Percentiles rank a stretch among this genome's conserved stretches.
Evolutionary conservation across 495 filamentous ascomycete species (phyloP).

Genomic region (Saxophila tyrrhenica): DNA sequence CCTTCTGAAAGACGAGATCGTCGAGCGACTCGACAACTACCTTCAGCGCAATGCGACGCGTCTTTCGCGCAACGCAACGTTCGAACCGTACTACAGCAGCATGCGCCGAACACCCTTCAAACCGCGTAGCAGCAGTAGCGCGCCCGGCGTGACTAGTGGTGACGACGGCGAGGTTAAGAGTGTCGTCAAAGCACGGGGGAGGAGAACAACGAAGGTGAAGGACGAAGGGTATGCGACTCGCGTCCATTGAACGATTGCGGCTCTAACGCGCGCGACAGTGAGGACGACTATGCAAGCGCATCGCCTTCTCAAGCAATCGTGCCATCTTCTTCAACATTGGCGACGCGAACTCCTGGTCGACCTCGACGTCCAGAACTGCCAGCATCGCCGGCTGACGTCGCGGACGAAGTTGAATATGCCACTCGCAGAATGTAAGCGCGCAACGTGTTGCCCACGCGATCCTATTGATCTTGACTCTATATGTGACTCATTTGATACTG

Average conservation of each 20-base stretch:
- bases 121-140: conserved; percentile 36
- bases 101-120: conserved; percentile 63
- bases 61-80: conserved; percentile 49
- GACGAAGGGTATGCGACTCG: conserved; percentile 36
- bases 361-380: conserved; percentile 53
- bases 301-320: not conserved
- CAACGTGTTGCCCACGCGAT: no score
- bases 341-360: conserved; percentile 47
- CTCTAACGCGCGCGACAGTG: not conserved
- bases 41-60: conserved; percentile 53
- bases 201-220: conserved; percentile 33
- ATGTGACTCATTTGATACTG: not conserved
- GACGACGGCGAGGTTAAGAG: conserved; percentile 31
- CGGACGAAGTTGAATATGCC: conserved; percentile 66
- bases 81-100: conserved; percentile 68
- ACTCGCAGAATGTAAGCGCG: conserved; percentile 48
- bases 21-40: conserved; percentile 61
- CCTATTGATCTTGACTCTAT: no score
- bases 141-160: conserved; percentile 26
- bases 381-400: conserved; percentile 72
- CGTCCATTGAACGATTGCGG: not conserved
- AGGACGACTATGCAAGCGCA: not conserved
- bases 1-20: conserved; percentile 72
- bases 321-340: conserved; percentile 11
- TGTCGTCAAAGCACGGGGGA: conserved; percentile 30